Conservation (phyloP, 352 stramenopile species). For the Pythium aristosporum region DNA sequence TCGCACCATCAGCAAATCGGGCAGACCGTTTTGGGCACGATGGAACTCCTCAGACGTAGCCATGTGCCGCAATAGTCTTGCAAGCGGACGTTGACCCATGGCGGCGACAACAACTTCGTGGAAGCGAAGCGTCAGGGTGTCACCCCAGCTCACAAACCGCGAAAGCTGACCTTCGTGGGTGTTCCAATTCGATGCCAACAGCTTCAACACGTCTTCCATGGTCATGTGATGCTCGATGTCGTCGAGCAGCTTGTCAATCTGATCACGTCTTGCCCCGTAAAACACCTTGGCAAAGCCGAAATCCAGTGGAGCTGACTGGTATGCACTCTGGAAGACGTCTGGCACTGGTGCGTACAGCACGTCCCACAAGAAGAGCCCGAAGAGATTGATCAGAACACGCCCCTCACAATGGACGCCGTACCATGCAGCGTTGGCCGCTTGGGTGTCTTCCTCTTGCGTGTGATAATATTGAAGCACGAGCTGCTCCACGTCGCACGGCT, state of each 20-base stretch:
- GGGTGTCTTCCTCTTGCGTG: slow-evolving; percentile 24
- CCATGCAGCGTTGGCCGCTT: slow-evolving; percentile 48
- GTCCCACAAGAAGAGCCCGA: slow-evolving; percentile 89
- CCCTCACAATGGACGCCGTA: slow-evolving; percentile 88
- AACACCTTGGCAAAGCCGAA: slow-evolving; percentile 68
- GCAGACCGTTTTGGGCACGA: slow-evolving; percentile 68
- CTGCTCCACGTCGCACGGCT: slow-evolving; percentile 81
- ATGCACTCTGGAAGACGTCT: slow-evolving; percentile 88
- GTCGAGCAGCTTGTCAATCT: slow-evolving; percentile 48
- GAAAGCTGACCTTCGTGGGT: slow-evolving; percentile 53
- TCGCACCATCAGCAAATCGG: slow-evolving; percentile 61
- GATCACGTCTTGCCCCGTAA: slow-evolving; percentile 35
- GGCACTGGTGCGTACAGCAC: slow-evolving; percentile 75
- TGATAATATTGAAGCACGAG: slow-evolving; percentile 81
- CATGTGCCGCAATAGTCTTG: slow-evolving; percentile 61
- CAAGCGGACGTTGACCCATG: slow-evolving; percentile 42
- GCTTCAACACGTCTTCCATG: slow-evolving; percentile 41
- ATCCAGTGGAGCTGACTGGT: slow-evolving; percentile 67
- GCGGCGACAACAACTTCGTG: slow-evolving; percentile 52
- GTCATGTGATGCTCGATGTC: slow-evolving; percentile 43
- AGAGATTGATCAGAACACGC: slow-evolving; percentile 62
- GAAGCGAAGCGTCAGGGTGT: slow-evolving; percentile 39
- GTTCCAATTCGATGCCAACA: slow-evolving; percentile 39
- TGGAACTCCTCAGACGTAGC: slow-evolving; percentile 66
- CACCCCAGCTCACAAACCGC: slow-evolving; percentile 65